Conservation (phyloP, 2,329 filamentous ascomycete species). For the Alternaria brassicicola region DNA sequence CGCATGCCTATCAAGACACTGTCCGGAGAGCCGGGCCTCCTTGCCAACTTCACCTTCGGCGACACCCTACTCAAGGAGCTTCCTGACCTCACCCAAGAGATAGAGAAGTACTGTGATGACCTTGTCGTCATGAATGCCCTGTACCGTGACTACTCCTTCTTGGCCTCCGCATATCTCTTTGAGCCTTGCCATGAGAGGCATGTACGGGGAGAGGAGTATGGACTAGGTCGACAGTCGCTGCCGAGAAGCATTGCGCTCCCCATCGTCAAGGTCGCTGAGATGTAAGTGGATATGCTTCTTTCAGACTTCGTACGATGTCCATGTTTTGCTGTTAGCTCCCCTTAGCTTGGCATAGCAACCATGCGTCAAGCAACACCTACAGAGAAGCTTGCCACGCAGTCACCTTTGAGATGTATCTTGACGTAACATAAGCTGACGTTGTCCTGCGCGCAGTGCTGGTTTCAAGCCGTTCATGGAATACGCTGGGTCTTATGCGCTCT, state of each 20-base stretch:
- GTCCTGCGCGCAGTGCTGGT: slow-evolving; percentile 57
- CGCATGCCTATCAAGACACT: slow-evolving; percentile 80
- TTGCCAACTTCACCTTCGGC: slow-evolving; percentile 76
- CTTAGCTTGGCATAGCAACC: neutral
- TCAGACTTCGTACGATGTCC: neutral
- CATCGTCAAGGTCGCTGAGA: slow-evolving; percentile 79
- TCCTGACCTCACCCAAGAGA: slow-evolving; percentile 73
- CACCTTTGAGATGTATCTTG: neutral
- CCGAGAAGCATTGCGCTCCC: slow-evolving; percentile 78
- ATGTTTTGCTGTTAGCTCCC: neutral
- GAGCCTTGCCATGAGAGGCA: slow-evolving; percentile 87
- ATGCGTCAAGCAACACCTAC: neutral
- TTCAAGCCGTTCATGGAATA: slow-evolving; percentile 96
- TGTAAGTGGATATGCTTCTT: slow-evolving; percentile 65
- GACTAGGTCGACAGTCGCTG: slow-evolving; percentile 74
- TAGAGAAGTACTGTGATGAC: slow-evolving; percentile 75
- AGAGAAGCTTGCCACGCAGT: neutral
- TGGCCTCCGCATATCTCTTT: slow-evolving; percentile 86
- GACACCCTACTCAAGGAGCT: slow-evolving; percentile 75
- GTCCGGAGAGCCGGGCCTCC: slow-evolving; percentile 75
- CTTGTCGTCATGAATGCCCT: slow-evolving; percentile 81
- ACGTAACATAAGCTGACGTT: slow-evolving; percentile 23
- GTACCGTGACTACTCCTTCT: slow-evolving; percentile 90
- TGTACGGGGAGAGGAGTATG: slow-evolving; percentile 72
- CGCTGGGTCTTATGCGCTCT: slow-evolving; percentile 66